Base-by-base conservation (phyloP, 805 yeast species). In the Saturnispora serradocipensis region DNA sequence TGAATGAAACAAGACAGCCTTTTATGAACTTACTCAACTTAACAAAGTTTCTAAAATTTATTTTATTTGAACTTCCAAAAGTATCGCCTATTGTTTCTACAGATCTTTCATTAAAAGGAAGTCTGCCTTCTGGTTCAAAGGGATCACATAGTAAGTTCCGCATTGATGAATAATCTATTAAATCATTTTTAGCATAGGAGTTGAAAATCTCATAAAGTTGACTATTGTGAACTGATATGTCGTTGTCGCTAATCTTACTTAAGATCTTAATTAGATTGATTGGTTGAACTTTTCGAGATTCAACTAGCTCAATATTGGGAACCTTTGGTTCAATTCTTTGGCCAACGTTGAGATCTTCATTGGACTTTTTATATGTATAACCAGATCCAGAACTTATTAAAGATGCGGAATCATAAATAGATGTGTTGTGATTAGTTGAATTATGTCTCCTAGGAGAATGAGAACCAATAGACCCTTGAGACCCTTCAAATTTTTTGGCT, bases 1-100 rank as follows among this genome's bases (percentile, higher is more conserved):
- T 58, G 51, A 66, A 66, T 13, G 66, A 63, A 3, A 57, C 60
- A 48, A 55, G 60, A 53, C 68, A 66, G 3, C 68, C 68, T 49
- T 65, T 62, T 20, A 66, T 34, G 48, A 66, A 67, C n/a, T 49
- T 52, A 44, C 64, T 58, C 48, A 66, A 42, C n/a, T 56, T 57
- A 20, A 66, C 56, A 47, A 67, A 67, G 28, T 57, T 56, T 22
- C 64, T 54, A 28, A 62, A 63, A 51, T 64, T 64, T 27, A 63
- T 38, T 27, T 58, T 59, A 22, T 35, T 40, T 7, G 52, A 25
- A 16, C 56, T 40, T 9, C 55, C 46, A 52, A 63, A 65, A 0
- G 61, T 58, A n/a, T 50, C 30, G 45, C 59, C 45, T 6, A 65
- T 46, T n/a, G 46, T 48, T 28, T 53, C 45, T 7, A 59, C 56